Evolutionary conservation across 1,284 basidiomycete species (phyloP), one percentile per base, ranked within the genome.

Genomic region (Ganoderma meredithae): DNA sequence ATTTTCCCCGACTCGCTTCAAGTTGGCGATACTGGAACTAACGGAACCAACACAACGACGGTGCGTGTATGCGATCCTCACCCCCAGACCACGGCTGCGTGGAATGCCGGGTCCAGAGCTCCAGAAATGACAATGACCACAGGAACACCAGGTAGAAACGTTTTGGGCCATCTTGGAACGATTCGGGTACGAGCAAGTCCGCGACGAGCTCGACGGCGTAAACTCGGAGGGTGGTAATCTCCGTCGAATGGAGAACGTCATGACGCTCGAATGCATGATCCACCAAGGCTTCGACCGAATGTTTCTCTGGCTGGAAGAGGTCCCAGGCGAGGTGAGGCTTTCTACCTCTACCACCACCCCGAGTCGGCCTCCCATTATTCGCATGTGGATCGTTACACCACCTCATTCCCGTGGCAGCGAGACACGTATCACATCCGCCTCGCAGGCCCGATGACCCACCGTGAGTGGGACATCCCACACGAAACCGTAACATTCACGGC

Each of bases 181-280:
- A 39, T 39, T 58, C 33, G 55, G 55, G 7, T 39, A 39, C 17
- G 7, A 19, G 55, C 19, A 39, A 5, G 55, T 58, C 17, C n/a
- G 19, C 33, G 2, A n/a, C 10, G 19, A 58, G 10, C 55, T 58
- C 33, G n/a, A 22, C 15, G 33, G 15, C 7, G 17, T 2, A 17
- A 22, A 1, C 33, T 17, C 17, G 17, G 33, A 19, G 33, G 12
- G 31, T 31, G 7, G 36, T 3, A 36, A 39, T 33, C 71, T 80
- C n/a, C 77, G 80, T 67, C 72, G 69, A 31, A 70, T 80, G 22
- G 74, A 76, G 49, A 81, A 80, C 65, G 67, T 79, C 49, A 69
- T 81, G 65, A 81, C 79, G 3, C 52, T 81, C 65, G 52, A 62
- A 25, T 15, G 8, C 15, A 55, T 8, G 19, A 52, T 73, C 12